phyloP scores from a whole-genome alignment of 2,329 filamentous ascomycete species.

The Diplodia sapinea region DNA sequence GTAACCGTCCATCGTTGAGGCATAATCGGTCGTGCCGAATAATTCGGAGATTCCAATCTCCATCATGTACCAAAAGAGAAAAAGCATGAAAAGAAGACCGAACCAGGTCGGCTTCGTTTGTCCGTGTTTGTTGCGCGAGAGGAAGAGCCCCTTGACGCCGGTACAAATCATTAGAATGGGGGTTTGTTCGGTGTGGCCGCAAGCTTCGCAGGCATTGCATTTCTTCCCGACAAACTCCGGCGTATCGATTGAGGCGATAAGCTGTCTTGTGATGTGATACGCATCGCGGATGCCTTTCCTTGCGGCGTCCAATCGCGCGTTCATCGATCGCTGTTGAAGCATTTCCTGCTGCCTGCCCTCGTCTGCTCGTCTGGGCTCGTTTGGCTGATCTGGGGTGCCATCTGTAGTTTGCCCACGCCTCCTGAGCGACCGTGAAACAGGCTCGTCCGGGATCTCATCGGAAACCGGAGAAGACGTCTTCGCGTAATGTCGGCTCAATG shows the following conservation, averaged over 20 bases:
- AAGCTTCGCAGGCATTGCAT: neutral
- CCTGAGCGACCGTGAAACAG: neutral
- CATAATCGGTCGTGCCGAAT: conserved; percentile 59
- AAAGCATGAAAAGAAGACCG: conserved; percentile 22
- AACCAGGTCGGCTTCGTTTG: conserved; percentile 28
- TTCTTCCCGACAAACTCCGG: neutral
- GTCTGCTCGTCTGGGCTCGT: conserved; percentile 45
- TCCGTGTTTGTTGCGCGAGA: conserved; percentile 32
- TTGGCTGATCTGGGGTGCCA: conserved; percentile 39
- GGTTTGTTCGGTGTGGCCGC: neutral
- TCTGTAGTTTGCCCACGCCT: neutral
- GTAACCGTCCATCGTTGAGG: conserved; percentile 56
- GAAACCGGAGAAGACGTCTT: neutral
- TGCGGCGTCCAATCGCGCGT: conserved; percentile 48
- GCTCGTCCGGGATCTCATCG: neutral
- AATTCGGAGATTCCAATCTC: conserved; percentile 41
- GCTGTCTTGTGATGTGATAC: conserved; percentile 49
- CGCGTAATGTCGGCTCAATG: neutral
- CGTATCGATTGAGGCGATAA: conserved; percentile 49
- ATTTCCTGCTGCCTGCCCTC: conserved; percentile 52
- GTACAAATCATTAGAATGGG: conserved; percentile 35
- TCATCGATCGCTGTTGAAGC: conserved; percentile 50
- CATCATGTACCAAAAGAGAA: conserved; percentile 17
- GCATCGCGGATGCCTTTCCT: conserved; percentile 53
- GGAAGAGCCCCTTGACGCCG: conserved; percentile 40